Evolutionary conservation across 2,329 filamentous ascomycete genomes (phyloP), one percentile per base, ranked within the genome.

Genomic region (Aspergillus pseudonomiae): DNA sequence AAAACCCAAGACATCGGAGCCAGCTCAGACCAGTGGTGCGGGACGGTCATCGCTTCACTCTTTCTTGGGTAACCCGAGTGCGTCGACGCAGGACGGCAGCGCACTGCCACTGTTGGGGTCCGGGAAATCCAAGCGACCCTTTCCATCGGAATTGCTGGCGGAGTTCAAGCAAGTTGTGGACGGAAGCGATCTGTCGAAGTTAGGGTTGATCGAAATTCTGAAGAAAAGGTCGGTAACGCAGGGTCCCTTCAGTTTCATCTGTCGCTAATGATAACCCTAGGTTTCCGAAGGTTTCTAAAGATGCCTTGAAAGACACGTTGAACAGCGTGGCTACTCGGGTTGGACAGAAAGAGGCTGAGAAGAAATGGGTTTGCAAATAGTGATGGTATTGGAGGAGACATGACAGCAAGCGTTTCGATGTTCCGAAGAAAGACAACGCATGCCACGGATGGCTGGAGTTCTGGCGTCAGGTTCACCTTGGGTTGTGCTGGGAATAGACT

Each of bases 171-270:
- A 83, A 34, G 87, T 87, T 1, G 83, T 96, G n/a, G 78, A 88
- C 57, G 90, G 88, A 21, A 90, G 87, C 66, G 86, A 91, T 77
- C 81, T 93, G 56, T 91, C 87, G 45, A 95, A 95, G 78, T 78
- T 88, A 1, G 92, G 91, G 9, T 79, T 95, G 69, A 83, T 92
- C 10, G 92, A 94, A 75, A 84, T 90, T 6, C 77, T 96, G 64
- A 92, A 93, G 77, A 89, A 90, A 73, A 84, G 87, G 81, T 86
- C 77, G 64, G 81, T 54, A 16, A 55, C 7, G 36, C 12, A 24
- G 14, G 24, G 52, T 21, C 6, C 34, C 26, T 24, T n/a, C 10
- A 6, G 54, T 12, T 39, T 7, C 24, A 34, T 43, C 14, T 16
- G 46, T 14, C 45, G 54, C 53, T 60, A 58, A 66, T 55, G 36